Evolutionary conservation across 331 rosid genomes (phyloP), one percentile per base, ranked within the genome.

Genomic region (Cydonia oblonga): DNA sequence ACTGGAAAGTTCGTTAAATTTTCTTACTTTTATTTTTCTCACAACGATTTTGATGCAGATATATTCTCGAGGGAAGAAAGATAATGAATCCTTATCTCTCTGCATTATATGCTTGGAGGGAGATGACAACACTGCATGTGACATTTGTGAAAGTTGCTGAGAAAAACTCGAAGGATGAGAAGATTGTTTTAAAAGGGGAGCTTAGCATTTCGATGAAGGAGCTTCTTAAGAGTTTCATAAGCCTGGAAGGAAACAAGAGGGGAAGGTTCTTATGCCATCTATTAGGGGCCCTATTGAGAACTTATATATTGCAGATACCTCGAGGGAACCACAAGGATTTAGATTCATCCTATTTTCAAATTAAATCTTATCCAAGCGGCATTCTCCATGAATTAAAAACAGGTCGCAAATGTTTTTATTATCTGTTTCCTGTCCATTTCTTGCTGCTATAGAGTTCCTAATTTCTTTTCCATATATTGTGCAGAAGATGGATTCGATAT

Each of bases 11-110:
- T 81, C 20, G 14, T 12, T 35, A 35, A 20, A 71, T 67, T 56
- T 30, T 29, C 25, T 22, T 71, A 19, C 20, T 3, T 49, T 69
- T 8, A 28, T 42, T 51, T 42, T 30, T 67, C 14, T 76, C 38
- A 52, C 64, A 33, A 65, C 23, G 12, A 57, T 30, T 12, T 62
- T 57, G 63, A 30, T 76, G 84, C 84, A 76, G 84, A 72, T 81
- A 76, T 67, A 63, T 81, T 76, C 64, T 81, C 14, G 40, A 81
- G 75, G 84, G 84, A 58, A 76, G 68, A 62, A 81, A 76, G 75
- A 72, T 78, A 22, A 59, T 81, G 72, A 76, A 32, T 73, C 84
- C 81, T 19, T 72, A 62, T 53, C 62, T 81, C 59, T 67, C 73
- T 76, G 75, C 71, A 49, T 72, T 72, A 72, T 53, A 61, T 67